Base-by-base conservation (phyloP, 805 yeast genomes). In the Lachancea nothofagi region DNA sequence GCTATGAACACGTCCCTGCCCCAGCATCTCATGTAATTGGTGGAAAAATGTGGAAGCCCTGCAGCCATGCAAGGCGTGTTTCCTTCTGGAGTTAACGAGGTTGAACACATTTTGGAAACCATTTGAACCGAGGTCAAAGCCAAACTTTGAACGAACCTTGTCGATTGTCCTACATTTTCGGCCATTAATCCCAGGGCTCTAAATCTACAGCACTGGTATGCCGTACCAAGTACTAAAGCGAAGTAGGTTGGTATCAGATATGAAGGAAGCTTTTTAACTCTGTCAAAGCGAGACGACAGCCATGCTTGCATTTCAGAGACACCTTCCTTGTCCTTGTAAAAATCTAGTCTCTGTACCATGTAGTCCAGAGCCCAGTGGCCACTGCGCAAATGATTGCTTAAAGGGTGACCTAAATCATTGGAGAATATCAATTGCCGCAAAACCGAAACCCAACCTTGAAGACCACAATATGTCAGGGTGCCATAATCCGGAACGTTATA, bases 11-110 rank as follows among this genome's bases (percentile, higher is more conserved):
- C 95, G 62, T 90, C 98, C 56, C 98, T 75, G 17, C 98, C 98
- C 98, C 98, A 90, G 59, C 96, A 87, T 61, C 98, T 74, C 96
- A 90, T 88, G 61, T 83, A 89, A 48, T 83, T 87, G 43, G 74
- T 75, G 57, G 93, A 80, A 65, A 90, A 90, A 62, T 88, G 97
- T 2, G 98, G 98, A 45, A 90, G 71, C 1, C 97, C 98, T 1
- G 98, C 98, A 12, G 97, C 96, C 75, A 90, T 70, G 29, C 85
- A 76, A 2, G 95, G 83, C 12, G 78, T 73, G 30, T 70, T 64
- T 8, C 69, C 64, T 29, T 65, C 66, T 2, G 97, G 94, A 20
- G 70, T 64, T 39, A 93, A 69, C 0, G 96, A 84, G 0, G 96
- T 85, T 18, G 78, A 76, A 33, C 77, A 71, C 74, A 82, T 74